Base-by-base conservation (phyloP, 768 basidiomycete species). In the Ephemerocybe angulata region DNA sequence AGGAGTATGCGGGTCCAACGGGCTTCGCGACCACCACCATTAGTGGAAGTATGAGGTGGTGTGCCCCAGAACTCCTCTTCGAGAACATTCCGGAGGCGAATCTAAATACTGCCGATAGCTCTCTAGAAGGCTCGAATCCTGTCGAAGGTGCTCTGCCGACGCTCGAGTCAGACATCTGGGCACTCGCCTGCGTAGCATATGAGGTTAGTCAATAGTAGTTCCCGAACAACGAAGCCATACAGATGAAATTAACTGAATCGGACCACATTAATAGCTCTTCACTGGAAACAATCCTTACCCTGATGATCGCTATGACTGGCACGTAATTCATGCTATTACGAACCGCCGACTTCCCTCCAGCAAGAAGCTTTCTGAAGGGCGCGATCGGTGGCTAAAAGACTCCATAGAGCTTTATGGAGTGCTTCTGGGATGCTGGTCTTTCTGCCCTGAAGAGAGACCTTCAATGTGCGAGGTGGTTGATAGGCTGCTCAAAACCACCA, bases 131-230 rank as follows among this genome's bases (percentile, higher is more conserved):
- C 11, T n/a, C 52, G 33, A n/a, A 27, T 31, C 21, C 31, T n/a
- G 10, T 43, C 28, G 29, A 52, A 58, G 15, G n/a, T n/a, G n/a
- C n/a, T n/a, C n/a, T n/a, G n/a, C 58, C 55, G 1, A 64, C 65
- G 4, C 48, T 56, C 2, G 60, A 63, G 12, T 65, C 67, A 27
- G 71, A 72, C 52, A 57, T 70, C 1, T 72, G 66, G 60, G 55
- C 68, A 1, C 68, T 72, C 28, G 71, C 59, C 5, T 69, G 69
- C 57, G 68, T 65, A 2, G 59, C 62, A 13, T 70, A 67, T 41
- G 65, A 71, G 59, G 71, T 72, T 35, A 40, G 64, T 35, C 22
- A 22, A 24, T 4, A 13, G 12, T 8, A n/a, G n/a, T n/a, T n/a
- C n/a, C n/a, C n/a, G n/a, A n/a, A n/a, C n/a, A n/a, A n/a, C n/a